Evolutionary conservation across 2,329 filamentous ascomycete genomes (phyloP), one percentile per base, ranked within the genome.

Genomic region (Diplocarpon mali): DNA sequence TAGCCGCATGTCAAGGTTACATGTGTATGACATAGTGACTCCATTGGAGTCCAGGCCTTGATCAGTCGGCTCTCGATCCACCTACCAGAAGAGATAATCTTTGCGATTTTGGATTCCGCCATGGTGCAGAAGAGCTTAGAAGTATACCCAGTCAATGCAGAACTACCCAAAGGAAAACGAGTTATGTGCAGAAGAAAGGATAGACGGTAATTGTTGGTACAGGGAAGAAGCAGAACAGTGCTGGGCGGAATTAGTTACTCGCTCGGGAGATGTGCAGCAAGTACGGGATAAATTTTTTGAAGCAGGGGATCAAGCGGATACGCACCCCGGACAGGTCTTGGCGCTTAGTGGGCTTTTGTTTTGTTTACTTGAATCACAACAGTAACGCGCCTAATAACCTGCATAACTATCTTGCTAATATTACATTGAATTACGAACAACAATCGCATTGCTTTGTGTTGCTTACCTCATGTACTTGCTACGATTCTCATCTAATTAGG

Each of bases 31-130:
- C 7, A 7, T 24, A 24, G 20, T 7, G 20, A 24, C 7, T 24
- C 20, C 4, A 24, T 24, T 24, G 7, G 20, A 24, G 7, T 24
- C 20, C 20, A 7, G 20, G 20, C 20, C 20, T 24, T 14, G 35
- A 34, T 14, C 12, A 30, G 20, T 15, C 9, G 9, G 8, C 16
- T 34, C 11, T 39, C 16, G 24, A 45, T 17, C 20, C 12, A 56
- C 57, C 40, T 57, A 59, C 59, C 57, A 48, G 56, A 45, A 38
- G 55, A 44, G 42, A 42, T 42, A 42, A 45, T 50, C 44, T 55
- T 53, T 46, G 50, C 53, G 48, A 60, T 54, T 56, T 58, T 57
- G 40, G 46, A 50, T 52, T 57, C 53, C 49, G 56, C 53, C 59
- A 61, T 61, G 38, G 45, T 56, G 42, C 46, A 44, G 51, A 38